phyloP scores from a whole-genome alignment of 306 rosid species.

The Quercus parvula region DNA sequence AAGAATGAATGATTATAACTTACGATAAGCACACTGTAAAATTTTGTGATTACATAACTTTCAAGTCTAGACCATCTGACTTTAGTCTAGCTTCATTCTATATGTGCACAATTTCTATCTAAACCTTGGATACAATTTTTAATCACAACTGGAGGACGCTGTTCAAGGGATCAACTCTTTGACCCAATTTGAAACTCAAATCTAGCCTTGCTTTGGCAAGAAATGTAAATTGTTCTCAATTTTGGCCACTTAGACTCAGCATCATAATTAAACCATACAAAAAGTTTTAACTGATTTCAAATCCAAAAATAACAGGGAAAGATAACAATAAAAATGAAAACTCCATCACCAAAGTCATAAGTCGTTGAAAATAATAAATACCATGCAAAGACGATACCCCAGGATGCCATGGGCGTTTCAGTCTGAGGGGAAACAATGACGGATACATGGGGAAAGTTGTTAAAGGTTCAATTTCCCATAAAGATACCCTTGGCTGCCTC shows the following conservation, averaged over 20 bases:
- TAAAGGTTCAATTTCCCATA: conserved; percentile 94
- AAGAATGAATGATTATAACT: no score
- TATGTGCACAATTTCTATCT: no score
- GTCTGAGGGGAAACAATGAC: conserved; percentile 75
- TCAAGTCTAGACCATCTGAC: no score
- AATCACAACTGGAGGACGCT: no score
- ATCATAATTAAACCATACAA: neutral
- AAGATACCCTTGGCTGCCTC: conserved; percentile 79
- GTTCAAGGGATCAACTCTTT: no score
- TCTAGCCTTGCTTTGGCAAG: neutral
- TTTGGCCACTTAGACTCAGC: neutral
- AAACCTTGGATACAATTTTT: no score
- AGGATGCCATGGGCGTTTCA: conserved; percentile 90
- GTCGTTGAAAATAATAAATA: conserved; percentile 21
- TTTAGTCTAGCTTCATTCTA: no score
- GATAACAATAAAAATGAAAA: neutral
- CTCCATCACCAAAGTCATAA: neutral
- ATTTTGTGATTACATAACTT: no score
- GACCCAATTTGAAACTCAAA: neutral
- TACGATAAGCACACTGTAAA: no score
- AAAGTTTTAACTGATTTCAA: neutral
- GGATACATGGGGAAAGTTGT: conserved; percentile 93
- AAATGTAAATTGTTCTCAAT: neutral
- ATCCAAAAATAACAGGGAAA: neutral
- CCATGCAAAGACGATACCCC: conserved; percentile 71